These are phyloP conservation scores for Bipolaris cookei DNA, from an alignment of 2,329 filamentous ascomycete genomes.

Conservation along the genomic window DNA sequence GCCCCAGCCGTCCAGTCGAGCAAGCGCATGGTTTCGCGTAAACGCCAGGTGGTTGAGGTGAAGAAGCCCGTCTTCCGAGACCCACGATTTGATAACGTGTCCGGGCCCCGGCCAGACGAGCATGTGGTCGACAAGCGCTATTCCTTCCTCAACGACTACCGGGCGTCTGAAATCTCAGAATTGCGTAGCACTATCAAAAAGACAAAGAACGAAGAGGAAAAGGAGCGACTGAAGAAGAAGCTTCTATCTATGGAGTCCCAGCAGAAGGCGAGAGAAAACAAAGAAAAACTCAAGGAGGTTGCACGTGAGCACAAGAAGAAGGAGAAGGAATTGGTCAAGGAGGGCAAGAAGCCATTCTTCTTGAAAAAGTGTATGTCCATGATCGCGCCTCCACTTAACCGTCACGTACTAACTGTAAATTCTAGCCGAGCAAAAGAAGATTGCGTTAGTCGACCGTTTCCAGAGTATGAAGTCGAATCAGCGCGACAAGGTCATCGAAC, in stretches of 20 bases:
- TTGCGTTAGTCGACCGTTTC: constrained; percentile 78
- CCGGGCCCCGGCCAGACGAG: constrained; percentile 62
- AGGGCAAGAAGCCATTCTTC: constrained; percentile 93
- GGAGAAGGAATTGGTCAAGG: constrained; percentile 82
- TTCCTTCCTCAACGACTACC: constrained; percentile 85
- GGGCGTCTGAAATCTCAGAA: constrained; percentile 79
- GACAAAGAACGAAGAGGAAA: constrained; percentile 68
- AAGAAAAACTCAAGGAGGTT: constrained; percentile 73
- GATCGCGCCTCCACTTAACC: neutral
- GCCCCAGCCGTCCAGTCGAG: constrained; percentile 83
- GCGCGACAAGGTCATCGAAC: constrained; percentile 82
- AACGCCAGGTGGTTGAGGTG: constrained; percentile 71
- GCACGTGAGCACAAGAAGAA: constrained; percentile 76
- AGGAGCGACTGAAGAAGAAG: constrained; percentile 73
- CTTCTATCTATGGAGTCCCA: constrained; percentile 80
- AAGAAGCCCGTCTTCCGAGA: constrained; percentile 71
- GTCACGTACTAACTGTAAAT: constrained; percentile 22
- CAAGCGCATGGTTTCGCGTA: constrained; percentile 82
- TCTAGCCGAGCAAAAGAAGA: constrained; percentile 82
- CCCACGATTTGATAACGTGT: constrained; percentile 81
- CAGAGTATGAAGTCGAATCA: constrained; percentile 83
- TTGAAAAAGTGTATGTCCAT: constrained; percentile 71
- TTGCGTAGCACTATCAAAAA: constrained; percentile 72
- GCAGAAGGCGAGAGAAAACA: constrained; percentile 71
- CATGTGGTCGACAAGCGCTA: constrained; percentile 74